Base-by-base conservation (phyloP, 805 yeast genomes). In the Monosporozyma aerobia region DNA sequence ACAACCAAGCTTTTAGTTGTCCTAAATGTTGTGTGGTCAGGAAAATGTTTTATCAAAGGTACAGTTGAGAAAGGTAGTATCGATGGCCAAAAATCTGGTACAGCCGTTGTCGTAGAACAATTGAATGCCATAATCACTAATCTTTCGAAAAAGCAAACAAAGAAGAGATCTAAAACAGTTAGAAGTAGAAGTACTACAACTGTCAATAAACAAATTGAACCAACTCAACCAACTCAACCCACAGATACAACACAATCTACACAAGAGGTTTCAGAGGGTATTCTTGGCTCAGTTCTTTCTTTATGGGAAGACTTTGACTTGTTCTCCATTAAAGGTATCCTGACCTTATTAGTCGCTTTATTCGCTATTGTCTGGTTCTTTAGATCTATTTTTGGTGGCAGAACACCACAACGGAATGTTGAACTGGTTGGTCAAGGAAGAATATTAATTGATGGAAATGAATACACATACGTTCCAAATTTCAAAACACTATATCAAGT, bases 21-120 rank as follows among this genome's bases (percentile, higher is more conserved):
- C 2, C 82, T 85, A 1, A 75, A 70, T 48, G 78, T 85, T 50
- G 76, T 79, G 25, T 87, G 95, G 95, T 72, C 82, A 0, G 87
- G 86, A 5, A 82, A 81, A 58, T 82, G 88, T 33, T 81, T 90
- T 83, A 75, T 87, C 55, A 86, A 84, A 64, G 80, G 87, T 27
- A 81, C 87, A 0, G 79, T 87, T 55, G 95, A 87, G 60, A 85
- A 78, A 54, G 90, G 89, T 45, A 75, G 89, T 9, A 77, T 83
- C 51, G 82, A 83, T 39, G 95, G 94, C 0, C 95, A 87, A 64
- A 82, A 78, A 57, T 81, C 79, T 25, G 75, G 84, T 1, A 73
- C 80, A 50, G 57, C 53, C 3, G 69, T 74, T 1, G 56, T 84
- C 63, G 68, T 78, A 2, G 70, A 69, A 8, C 80, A 77, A 51